Evolutionary conservation across 1,284 basidiomycete genomes (phyloP).

Genomic region (Hymenochaete sp.): DNA sequence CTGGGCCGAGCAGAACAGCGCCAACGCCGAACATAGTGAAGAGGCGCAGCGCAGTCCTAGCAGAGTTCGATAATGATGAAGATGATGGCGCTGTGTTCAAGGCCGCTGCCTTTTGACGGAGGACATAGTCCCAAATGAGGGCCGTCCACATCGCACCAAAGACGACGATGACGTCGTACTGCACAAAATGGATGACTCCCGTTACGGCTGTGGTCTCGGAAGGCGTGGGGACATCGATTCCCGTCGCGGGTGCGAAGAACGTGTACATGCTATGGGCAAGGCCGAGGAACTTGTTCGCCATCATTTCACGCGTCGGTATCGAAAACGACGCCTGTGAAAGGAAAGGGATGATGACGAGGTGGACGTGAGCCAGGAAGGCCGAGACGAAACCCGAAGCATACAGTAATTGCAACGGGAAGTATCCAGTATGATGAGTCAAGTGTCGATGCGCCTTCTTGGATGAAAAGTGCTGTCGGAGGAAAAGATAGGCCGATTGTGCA

Average conservation of each 20-base stretch:
- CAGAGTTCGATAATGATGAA: slow-evolving; percentile 2
- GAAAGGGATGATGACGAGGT: slow-evolving; percentile 15
- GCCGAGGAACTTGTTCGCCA: slow-evolving; percentile 11
- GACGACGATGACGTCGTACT: slow-evolving; percentile 16
- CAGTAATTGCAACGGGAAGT: slow-evolving; percentile 3
- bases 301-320: slow-evolving; percentile 1
- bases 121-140: slow-evolving; percentile 14
- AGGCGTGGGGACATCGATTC: slow-evolving; percentile 13
- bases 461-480: slow-evolving; percentile 1
- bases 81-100: background rate
- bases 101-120: slow-evolving; percentile 1
- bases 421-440: slow-evolving; percentile 2
- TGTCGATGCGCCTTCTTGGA: background rate
- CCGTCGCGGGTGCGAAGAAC: slow-evolving; percentile 15
- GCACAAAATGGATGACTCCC: slow-evolving; percentile 17
- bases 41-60: background rate
- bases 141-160: slow-evolving; percentile 16
- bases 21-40: slow-evolving; percentile 1
- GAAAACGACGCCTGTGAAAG: slow-evolving; percentile 5
- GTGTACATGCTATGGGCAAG: slow-evolving; percentile 8
- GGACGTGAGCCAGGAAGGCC: slow-evolving; percentile 13
- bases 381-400: slow-evolving; percentile 15
- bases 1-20: slow-evolving; percentile 10
- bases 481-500: slow-evolving; percentile 9
- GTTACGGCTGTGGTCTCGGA: slow-evolving; percentile 14